A percentile compares a stretch with the other conserved stretches of the same genome.
Evolutionary conservation across 2,329 filamentous ascomycete species (phyloP).

Genomic region (Amauroascus verrucosus): DNA sequence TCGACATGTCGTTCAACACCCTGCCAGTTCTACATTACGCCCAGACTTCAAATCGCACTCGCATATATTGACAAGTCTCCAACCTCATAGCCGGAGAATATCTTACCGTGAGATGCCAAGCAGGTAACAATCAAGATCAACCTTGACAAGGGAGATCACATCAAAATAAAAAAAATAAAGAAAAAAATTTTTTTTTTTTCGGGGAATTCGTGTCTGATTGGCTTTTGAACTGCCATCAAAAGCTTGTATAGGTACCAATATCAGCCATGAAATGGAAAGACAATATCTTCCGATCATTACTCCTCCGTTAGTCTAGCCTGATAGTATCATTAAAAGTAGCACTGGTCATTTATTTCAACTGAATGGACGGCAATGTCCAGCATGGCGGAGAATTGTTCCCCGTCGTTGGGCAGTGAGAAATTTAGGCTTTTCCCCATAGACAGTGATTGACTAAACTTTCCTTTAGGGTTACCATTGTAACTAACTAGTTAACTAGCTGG

Average conservation of each 20-base stretch:
- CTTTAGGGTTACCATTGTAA: too few species aligned
- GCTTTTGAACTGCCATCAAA: neutral
- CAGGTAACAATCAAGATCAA: neutral
- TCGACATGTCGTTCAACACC: neutral
- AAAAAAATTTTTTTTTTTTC: neutral
- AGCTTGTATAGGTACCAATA: neutral
- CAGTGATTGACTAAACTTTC: too few species aligned
- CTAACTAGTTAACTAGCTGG: neutral
- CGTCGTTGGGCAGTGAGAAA: neutral
- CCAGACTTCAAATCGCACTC: neutral
- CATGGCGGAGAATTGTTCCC: neutral
- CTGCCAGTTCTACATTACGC: neutral
- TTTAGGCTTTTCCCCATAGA: neutral
- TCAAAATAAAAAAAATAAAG: neutral
- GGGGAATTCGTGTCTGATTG: neutral
- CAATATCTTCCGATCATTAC: neutral
- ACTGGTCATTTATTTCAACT: too few species aligned
- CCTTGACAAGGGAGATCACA: too few species aligned
- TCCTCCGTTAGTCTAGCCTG: too few species aligned
- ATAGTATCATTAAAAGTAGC: too few species aligned
- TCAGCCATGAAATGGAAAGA: conserved; percentile 1
- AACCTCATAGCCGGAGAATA: neutral
- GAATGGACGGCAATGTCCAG: too few species aligned
- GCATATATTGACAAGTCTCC: neutral
- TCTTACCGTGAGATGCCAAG: neutral